Percentiles rank a stretch among this genome's conserved stretches.
Conservation (phyloP, 768 basidiomycete species). For the Pleurotus ostreatus region DNA sequence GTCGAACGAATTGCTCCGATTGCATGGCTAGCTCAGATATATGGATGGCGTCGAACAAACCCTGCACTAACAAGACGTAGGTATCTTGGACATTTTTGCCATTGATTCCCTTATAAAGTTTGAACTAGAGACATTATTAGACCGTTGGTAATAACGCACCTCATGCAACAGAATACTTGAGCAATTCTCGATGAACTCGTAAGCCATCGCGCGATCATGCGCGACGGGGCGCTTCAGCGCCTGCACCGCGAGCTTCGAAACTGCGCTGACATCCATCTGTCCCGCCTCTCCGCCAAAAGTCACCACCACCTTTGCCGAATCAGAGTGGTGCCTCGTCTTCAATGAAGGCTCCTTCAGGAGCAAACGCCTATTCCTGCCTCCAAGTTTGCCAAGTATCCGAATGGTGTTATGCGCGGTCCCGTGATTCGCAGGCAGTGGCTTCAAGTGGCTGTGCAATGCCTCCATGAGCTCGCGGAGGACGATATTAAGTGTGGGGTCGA, state of each 20-base stretch:
- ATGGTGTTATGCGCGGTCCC: conserved; percentile 92
- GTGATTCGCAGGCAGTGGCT: conserved; percentile 85
- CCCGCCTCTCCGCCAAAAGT: conserved; percentile 69
- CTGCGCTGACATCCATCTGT: conserved; percentile 61
- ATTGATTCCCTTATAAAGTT: conserved; percentile 51
- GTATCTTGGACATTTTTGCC: conserved; percentile 72
- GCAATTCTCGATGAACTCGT: conserved; percentile 66
- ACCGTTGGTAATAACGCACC: conserved; percentile 36
- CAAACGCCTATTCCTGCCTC: conserved; percentile 87
- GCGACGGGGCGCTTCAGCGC: conserved; percentile 50
- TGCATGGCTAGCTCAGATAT: conserved; percentile 63
- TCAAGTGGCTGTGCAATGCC: conserved; percentile 86
- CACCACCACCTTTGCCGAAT: conserved; percentile 65
- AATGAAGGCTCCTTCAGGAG: conserved; percentile 77
- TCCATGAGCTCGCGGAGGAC: conserved; percentile 94
- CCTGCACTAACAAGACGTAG: conserved; percentile 68
- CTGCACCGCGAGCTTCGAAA: conserved; percentile 61
- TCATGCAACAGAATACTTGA: conserved; percentile 71
- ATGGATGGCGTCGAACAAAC: conserved; percentile 73
- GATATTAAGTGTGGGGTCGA: conserved; percentile 91
- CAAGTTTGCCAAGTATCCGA: conserved; percentile 93
- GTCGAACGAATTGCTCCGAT: conserved; percentile 67
- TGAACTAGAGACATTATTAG: not conserved
- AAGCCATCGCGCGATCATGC: conserved; percentile 55
- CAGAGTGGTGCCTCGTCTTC: conserved; percentile 64